Percentiles rank a stretch among this genome's conserved stretches.
These are phyloP conservation scores for Capsicum baccatum DNA, from an alignment of 257 asterid species.

Conservation along the genomic window DNA sequence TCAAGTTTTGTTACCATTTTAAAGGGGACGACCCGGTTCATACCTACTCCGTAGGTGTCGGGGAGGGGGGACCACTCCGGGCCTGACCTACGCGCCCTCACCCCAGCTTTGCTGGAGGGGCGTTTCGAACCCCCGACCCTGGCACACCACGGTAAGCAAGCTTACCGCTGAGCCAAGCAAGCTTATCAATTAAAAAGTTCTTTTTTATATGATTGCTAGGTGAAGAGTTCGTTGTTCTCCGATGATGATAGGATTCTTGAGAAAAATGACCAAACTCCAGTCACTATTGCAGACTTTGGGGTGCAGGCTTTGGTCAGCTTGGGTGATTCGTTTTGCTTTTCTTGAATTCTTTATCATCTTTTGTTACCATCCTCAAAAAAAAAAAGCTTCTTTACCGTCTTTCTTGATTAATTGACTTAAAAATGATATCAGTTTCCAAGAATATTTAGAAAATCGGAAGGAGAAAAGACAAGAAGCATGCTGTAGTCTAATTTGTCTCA, in stretches of 20 bases:
- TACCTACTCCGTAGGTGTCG: too few relatives aligned
- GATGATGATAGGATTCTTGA: constrained; percentile 62
- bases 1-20: neutral
- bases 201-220: constrained; percentile 48
- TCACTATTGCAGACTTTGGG: constrained; percentile 93
- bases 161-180: too few relatives aligned
- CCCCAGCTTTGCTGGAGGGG: too few relatives aligned
- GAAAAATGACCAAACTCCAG: constrained; percentile 86
- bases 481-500: neutral
- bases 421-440: neutral
- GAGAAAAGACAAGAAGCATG: neutral
- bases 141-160: too few relatives aligned
- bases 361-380: too few relatives aligned
- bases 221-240: constrained; percentile 68
- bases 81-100: too few relatives aligned
- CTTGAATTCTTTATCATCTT: neutral
- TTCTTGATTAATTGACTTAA: neutral
- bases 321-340: constrained; percentile 50
- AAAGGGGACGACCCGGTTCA: too few relatives aligned
- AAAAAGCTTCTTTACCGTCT: too few relatives aligned
- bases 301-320: constrained; percentile 94
- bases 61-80: too few relatives aligned
- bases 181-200: neutral
- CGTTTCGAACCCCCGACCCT: too few relatives aligned
- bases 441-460: neutral